A percentile compares a stretch with the other conserved stretches of the same genome.
Conservation (phyloP, 2,329 filamentous ascomycete species). For the Trichoderma citrinoviride region DNA sequence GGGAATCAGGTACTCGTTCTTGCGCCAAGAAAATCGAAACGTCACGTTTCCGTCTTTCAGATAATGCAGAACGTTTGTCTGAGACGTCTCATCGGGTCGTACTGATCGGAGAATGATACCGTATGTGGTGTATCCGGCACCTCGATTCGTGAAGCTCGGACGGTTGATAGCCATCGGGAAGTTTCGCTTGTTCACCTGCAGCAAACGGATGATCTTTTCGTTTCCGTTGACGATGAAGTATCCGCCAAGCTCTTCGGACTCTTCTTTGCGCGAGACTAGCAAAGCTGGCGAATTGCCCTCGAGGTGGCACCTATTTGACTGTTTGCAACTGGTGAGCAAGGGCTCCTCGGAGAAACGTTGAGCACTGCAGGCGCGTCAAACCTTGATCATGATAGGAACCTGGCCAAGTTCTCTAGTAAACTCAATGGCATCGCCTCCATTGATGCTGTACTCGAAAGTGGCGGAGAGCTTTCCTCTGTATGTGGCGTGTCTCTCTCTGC, state of each 20-base stretch:
- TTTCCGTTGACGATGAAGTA: constrained; percentile 98
- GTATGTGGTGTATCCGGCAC: constrained; percentile 80
- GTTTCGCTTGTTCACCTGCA: constrained; percentile 87
- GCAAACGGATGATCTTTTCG: constrained; percentile 91
- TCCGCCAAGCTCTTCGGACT: constrained; percentile 91
- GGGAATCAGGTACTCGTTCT: constrained; percentile 94
- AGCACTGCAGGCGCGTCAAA: constrained; percentile 40
- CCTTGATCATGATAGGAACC: constrained; percentile 90
- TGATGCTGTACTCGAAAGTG: constrained; percentile 80
- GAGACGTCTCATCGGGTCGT: constrained; percentile 94
- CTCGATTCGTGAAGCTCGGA: constrained; percentile 84
- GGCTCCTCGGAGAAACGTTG: neutral
- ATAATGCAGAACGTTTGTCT: constrained; percentile 96
- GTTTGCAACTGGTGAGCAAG: constrained; percentile 9
- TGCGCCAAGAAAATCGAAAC: constrained; percentile 96
- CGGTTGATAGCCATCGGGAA: constrained; percentile 93
- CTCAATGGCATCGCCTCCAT: constrained; percentile 80
- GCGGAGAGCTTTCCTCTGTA: constrained; percentile 86
- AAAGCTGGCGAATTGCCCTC: constrained; percentile 79
- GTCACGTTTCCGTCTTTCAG: constrained; percentile 93
- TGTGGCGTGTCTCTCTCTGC: constrained; percentile 86
- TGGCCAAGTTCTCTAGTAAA: constrained; percentile 82
- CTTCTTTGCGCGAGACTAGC: constrained; percentile 84
- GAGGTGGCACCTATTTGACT: constrained; percentile 89
- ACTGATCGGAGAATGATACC: constrained; percentile 91